phyloP scores from a whole-genome alignment of 164 flowering plant species.

The Saururus chinensis region DNA sequence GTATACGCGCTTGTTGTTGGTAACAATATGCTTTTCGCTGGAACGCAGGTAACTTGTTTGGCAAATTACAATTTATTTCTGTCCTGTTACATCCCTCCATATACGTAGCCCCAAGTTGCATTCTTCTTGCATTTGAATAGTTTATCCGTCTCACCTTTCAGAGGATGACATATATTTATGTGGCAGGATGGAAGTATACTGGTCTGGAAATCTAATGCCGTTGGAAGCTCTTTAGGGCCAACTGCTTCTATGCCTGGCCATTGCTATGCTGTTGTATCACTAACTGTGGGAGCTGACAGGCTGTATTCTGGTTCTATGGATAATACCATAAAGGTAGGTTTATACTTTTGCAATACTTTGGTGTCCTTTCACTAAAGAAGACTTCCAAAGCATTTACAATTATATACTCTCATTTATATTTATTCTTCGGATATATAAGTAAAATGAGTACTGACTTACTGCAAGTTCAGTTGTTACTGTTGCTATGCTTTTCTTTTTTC shows the following conservation, averaged over 20 bases:
- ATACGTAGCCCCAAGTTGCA: no score
- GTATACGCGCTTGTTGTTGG: constrained; percentile 79
- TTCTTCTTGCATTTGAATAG: no score
- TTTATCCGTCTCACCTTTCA: not conserved
- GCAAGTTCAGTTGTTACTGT: no score
- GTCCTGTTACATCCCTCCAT: no score
- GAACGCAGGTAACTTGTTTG: constrained; percentile 52
- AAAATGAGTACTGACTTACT: no score
- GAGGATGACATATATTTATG: no score
- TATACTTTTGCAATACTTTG: not conserved
- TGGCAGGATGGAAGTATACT: constrained; percentile 79
- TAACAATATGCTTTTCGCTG: constrained; percentile 80
- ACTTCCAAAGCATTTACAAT: no score
- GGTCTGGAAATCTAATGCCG: constrained; percentile 74
- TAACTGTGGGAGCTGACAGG: constrained; percentile 79
- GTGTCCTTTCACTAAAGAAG: no score
- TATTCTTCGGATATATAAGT: no score
- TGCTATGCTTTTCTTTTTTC: no score
- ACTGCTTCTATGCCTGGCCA: constrained; percentile 75
- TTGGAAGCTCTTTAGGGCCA: constrained; percentile 63
- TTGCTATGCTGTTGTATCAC: constrained; percentile 53
- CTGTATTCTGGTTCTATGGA: constrained; percentile 97
- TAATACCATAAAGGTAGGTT: constrained; percentile 60
- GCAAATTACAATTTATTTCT: no score
- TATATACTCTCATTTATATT: no score